These are phyloP conservation scores for Areca catechu DNA, from an alignment of 176 grass and related monocot species.

Conservation along the genomic window DNA sequence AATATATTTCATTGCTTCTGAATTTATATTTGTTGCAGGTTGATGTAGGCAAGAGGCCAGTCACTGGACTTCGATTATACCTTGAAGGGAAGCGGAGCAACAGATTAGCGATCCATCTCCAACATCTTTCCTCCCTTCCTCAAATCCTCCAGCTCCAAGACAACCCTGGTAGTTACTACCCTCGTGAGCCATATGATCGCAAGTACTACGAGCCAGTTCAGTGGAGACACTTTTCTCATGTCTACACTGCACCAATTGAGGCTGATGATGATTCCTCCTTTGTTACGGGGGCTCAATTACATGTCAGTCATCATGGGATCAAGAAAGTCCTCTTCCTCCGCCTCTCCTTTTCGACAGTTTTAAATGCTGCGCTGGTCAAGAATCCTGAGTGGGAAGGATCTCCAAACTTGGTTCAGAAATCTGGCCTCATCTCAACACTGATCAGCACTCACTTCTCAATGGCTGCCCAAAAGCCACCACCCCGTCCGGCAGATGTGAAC, in stretches of 20 bases:
- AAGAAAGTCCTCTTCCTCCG: slow-evolving; percentile 88
- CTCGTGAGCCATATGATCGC: slow-evolving; percentile 47
- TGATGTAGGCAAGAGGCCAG: slow-evolving; percentile 74
- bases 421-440: slow-evolving; percentile 84
- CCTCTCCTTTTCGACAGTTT: slow-evolving; percentile 54
- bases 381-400: slow-evolving; percentile 82
- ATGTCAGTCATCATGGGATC: slow-evolving; percentile 56
- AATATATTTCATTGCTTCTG: too few species aligned
- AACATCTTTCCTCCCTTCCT: slow-evolving; percentile 87
- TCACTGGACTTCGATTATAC: slow-evolving; percentile 74
- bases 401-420: slow-evolving; percentile 86
- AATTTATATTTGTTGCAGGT: slow-evolving; percentile 41
- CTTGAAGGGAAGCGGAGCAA: slow-evolving; percentile 93
- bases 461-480: slow-evolving; percentile 50
- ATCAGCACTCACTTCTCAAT: slow-evolving; percentile 93
- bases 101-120: slow-evolving; percentile 83
- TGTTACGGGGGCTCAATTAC: slow-evolving; percentile 69
- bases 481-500: slow-evolving; percentile 60
- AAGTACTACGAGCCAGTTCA: slow-evolving; percentile 73
- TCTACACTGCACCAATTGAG: slow-evolving; percentile 89
- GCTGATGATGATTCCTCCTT: slow-evolving; percentile 59
- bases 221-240: slow-evolving; percentile 86
- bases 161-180: slow-evolving; percentile 29
- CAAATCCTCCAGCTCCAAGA: slow-evolving; percentile 72
- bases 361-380: slow-evolving; percentile 36